These are phyloP conservation scores for Pleurotus citrinopileatus DNA, from an alignment of 768 basidiomycete genomes.

Conservation along the genomic window DNA sequence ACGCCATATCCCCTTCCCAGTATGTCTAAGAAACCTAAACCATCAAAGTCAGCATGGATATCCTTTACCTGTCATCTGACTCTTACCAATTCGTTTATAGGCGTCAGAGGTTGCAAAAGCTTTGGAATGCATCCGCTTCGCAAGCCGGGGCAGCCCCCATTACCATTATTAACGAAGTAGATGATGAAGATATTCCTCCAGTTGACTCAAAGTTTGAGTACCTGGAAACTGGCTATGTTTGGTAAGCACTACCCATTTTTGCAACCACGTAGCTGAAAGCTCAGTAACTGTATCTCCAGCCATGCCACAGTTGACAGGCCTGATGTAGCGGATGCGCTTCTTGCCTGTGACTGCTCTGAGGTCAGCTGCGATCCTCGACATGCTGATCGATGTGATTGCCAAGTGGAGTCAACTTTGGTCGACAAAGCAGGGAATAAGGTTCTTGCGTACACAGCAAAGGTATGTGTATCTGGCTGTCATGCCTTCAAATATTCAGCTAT, in stretches of 20 bases:
- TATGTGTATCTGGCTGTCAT: slow-evolving; percentile 19
- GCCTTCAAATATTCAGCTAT: not conserved
- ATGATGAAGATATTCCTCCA: slow-evolving; percentile 42
- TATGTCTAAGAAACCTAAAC: not conserved
- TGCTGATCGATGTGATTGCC: slow-evolving; percentile 41
- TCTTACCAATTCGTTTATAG: not conserved
- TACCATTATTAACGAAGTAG: slow-evolving; percentile 35
- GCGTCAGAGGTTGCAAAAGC: slow-evolving; percentile 23
- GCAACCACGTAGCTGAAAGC: not conserved
- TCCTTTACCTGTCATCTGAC: not conserved
- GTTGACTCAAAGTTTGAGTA: slow-evolving; percentile 46
- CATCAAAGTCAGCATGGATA: slow-evolving; percentile 4
- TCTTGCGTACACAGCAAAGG: slow-evolving; percentile 42
- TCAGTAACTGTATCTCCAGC: slow-evolving; percentile 17
- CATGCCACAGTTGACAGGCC: slow-evolving; percentile 12
- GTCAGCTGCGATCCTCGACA: slow-evolving; percentile 27
- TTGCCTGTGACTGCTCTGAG: slow-evolving; percentile 39
- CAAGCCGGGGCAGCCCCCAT: slow-evolving; percentile 29
- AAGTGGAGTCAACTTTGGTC: slow-evolving; percentile 37
- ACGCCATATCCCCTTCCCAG: not conserved
- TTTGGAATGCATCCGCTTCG: slow-evolving; percentile 31
- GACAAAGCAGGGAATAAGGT: slow-evolving; percentile 24
- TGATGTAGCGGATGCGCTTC: slow-evolving; percentile 30
- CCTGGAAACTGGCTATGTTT: slow-evolving; percentile 48
- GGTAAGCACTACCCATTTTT: slow-evolving; percentile 30